phyloP scores from a whole-genome alignment of 805 yeast species.

The Nakazawaea sp. region DNA sequence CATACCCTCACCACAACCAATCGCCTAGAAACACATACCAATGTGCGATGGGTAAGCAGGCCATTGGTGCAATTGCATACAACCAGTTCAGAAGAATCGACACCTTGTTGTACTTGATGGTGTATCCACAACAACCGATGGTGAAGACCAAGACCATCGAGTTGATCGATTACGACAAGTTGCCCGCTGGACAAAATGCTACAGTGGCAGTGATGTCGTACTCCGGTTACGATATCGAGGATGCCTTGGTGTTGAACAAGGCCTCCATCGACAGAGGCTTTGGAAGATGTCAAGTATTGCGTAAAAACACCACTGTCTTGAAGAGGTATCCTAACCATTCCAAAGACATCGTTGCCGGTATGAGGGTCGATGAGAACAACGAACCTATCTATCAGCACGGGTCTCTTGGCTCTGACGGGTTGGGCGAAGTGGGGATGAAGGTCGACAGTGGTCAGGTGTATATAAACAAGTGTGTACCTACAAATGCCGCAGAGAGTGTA shows the following conservation, averaged over 20 bases:
- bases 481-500: conserved; percentile 67
- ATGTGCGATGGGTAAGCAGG: conserved; percentile 99
- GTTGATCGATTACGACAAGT: conserved; percentile 87
- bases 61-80: conserved; percentile 98
- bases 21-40: conserved; percentile 98
- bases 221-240: conserved; percentile 98
- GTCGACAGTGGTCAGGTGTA: conserved; percentile 91
- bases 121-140: conserved; percentile 99
- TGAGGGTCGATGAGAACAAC: conserved; percentile 78
- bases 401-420: conserved; percentile 88
- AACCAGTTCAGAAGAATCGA: conserved; percentile 95
- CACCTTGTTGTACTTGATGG: conserved; percentile 88
- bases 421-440: conserved; percentile 91
- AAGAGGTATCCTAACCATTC: conserved; percentile 94
- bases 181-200: conserved; percentile 99
- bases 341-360: conserved; percentile 84
- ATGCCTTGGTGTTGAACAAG: conserved; percentile 92
- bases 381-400: conserved; percentile 82
- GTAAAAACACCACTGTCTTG: conserved; percentile 83
- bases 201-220: conserved; percentile 99
- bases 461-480: conserved; percentile 89
- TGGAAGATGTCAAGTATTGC: conserved; percentile 93
- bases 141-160: conserved; percentile 97
- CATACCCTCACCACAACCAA: conserved; percentile 89
- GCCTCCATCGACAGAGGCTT: conserved; percentile 93